Conservation (phyloP, 345 rosid genomes). For the Cardiospermum halicacabum region DNA sequence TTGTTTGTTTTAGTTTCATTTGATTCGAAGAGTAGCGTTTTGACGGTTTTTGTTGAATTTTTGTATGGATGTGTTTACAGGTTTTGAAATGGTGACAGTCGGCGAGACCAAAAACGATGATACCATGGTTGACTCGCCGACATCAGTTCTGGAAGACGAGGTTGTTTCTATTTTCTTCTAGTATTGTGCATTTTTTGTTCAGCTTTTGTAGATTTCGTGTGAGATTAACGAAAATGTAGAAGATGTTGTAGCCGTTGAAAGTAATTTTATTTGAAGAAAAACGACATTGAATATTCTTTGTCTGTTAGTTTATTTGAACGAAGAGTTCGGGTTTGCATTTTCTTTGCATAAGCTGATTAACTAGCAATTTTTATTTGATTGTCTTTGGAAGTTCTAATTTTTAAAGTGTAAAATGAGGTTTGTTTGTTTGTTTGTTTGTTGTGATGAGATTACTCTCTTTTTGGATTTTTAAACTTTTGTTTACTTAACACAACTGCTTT, state of each 20-base stretch:
- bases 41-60: background rate
- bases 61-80: conserved; percentile 20
- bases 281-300: background rate
- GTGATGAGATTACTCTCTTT: background rate
- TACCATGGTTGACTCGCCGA: conserved; percentile 64
- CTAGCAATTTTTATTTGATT: background rate
- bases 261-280: background rate
- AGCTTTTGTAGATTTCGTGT: background rate
- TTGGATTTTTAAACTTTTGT: too few relatives aligned
- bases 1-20: background rate
- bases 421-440: background rate
- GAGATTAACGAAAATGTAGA: background rate
- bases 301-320: background rate
- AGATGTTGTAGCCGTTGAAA: background rate
- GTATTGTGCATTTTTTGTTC: background rate
- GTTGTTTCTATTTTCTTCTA: conserved; percentile 21
- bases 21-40: background rate
- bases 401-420: background rate
- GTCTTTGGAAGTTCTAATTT: background rate
- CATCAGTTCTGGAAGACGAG: conserved; percentile 86
- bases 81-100: conserved; percentile 28
- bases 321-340: background rate
- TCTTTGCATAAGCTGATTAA: background rate
- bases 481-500: too few relatives aligned
- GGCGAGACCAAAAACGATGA: conserved; percentile 38